phyloP scores from a whole-genome alignment of 73 alveolate genomes.

The Paramecium bursaria region DNA sequence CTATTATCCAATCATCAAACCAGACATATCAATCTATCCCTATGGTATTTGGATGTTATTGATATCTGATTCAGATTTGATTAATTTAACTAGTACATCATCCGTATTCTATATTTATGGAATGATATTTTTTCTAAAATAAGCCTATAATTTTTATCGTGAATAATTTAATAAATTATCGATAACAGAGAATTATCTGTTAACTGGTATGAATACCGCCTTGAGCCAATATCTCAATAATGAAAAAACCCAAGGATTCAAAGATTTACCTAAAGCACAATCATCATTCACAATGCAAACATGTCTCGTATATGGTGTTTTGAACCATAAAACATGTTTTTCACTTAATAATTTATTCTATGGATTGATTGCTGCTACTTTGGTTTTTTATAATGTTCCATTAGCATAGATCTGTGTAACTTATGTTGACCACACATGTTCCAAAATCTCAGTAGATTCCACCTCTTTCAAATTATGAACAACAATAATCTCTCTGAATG shows the following conservation, averaged over 20 bases:
- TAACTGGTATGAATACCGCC: conserved; percentile 55
- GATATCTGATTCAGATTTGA: conserved; percentile 31
- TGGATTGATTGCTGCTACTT: conserved; percentile 57
- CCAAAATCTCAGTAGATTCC: conserved; percentile 40
- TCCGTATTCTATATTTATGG: conserved; percentile 12
- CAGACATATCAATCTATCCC: conserved; percentile 64
- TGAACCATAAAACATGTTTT: conserved; percentile 50
- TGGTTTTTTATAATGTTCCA: conserved; percentile 56
- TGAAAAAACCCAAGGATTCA: conserved; percentile 62
- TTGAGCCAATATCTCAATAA: conserved; percentile 43
- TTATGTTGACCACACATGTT: conserved; percentile 62
- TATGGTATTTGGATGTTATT: conserved; percentile 57
- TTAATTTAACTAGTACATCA: conserved; percentile 30
- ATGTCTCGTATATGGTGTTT: conserved; percentile 57
- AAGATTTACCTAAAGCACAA: conserved; percentile 25
- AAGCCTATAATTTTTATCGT: conserved; percentile 46
- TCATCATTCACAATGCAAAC: conserved; percentile 57
- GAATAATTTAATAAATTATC: conserved; percentile 30
- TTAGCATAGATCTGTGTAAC: conserved; percentile 63
- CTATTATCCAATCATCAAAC: conserved; percentile 52
- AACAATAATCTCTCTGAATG: conserved; percentile 68
- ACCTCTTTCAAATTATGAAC: conserved; percentile 68
- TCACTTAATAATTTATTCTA: conserved; percentile 13
- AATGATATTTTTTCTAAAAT: conserved; percentile 57
- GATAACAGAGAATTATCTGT: conserved; percentile 27